A percentile compares a stretch with the other conserved stretches of the same genome.
These are phyloP conservation scores for Geotrichum europaeum DNA, from an alignment of 1,139 yeast genomes.

Conservation along the genomic window DNA sequence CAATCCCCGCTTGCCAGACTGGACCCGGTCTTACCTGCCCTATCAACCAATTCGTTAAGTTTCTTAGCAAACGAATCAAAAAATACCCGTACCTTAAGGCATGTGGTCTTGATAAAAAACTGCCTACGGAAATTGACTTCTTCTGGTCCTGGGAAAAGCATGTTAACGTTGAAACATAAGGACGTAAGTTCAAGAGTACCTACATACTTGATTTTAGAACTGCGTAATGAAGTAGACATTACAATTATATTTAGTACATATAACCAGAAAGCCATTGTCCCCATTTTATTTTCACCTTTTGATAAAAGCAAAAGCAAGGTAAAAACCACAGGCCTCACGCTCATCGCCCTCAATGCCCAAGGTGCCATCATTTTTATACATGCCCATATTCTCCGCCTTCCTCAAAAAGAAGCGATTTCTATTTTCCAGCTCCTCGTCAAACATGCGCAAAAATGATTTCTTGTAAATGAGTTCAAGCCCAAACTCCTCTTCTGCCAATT, in stretches of 20 bases:
- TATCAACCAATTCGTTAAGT: conserved; percentile 18
- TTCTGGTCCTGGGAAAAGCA: conserved; percentile 20
- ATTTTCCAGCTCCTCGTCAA: conserved; percentile 61
- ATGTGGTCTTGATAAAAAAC: conserved; percentile 3
- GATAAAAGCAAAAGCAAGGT: conserved; percentile 73
- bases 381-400: conserved; percentile 27
- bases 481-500: conserved; percentile 69
- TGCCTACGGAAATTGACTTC: conserved; percentile 19
- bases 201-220: not conserved
- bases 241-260: not conserved
- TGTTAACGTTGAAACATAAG: not conserved
- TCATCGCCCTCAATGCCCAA: conserved; percentile 88
- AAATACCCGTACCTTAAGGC: conserved; percentile 1
- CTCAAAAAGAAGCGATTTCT: conserved; percentile 38
- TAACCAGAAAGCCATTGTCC: not conserved
- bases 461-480: conserved; percentile 67
- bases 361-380: conserved; percentile 55
- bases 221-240: not conserved
- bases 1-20: conserved; percentile 41
- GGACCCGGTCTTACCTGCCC: conserved; percentile 45
- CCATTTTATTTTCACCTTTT: conserved; percentile 32
- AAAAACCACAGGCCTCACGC: conserved; percentile 83
- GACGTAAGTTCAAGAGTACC: not conserved
- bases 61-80: not conserved
- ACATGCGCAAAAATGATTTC: conserved; percentile 76